Evolutionary conservation across 257 asterid species (phyloP).

Genomic region (Ajuga chamaepitys): DNA sequence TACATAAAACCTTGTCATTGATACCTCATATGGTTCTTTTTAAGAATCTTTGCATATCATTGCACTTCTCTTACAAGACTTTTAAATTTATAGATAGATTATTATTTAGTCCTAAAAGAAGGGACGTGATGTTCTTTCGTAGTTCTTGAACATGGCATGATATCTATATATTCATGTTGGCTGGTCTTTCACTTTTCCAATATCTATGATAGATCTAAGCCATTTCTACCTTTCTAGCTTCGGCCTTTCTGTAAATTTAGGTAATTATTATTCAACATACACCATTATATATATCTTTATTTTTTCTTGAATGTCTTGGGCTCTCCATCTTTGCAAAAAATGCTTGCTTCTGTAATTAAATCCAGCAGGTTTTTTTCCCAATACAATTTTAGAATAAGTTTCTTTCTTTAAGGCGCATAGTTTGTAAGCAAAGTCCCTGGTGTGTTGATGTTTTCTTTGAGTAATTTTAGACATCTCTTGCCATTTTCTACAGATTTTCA

Average conservation of each 20-base stretch:
- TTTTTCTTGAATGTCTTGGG: not conserved
- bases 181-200: slow-evolving; percentile 6
- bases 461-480: not conserved
- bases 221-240: slow-evolving; percentile 21
- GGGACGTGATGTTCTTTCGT: too few species aligned
- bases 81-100: too few species aligned
- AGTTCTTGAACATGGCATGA: too few species aligned
- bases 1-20: too few species aligned
- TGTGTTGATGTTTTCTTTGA: not conserved
- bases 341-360: slow-evolving; percentile 7
- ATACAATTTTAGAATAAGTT: too few species aligned
- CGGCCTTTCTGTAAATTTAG: slow-evolving; percentile 21
- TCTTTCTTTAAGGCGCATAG: not conserved
- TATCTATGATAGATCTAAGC: slow-evolving; percentile 24
- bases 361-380: not conserved
- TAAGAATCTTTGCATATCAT: too few species aligned
- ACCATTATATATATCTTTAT: not conserved
- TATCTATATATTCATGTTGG: too few species aligned
- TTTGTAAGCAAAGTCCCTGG: not conserved
- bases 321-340: not conserved
- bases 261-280: too few species aligned
- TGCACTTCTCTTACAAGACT: too few species aligned
- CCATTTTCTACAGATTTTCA: not conserved
- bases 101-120: too few species aligned
- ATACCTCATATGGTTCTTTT: too few species aligned